Conservation (phyloP, 2,329 filamentous ascomycete genomes). For the Pseudocercospora ulei region DNA sequence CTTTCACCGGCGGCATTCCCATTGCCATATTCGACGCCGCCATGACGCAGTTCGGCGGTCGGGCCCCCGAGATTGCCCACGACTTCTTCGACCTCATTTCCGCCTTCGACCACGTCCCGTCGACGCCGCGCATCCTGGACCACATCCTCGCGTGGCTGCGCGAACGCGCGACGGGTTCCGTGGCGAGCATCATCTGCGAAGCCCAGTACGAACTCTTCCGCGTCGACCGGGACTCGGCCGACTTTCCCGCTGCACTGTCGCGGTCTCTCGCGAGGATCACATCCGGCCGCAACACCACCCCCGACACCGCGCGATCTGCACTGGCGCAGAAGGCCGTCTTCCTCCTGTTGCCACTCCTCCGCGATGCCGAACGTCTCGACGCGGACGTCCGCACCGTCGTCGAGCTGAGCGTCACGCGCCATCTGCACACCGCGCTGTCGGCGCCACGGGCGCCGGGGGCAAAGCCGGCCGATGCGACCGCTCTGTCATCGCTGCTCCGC, state of each 20-base stretch:
- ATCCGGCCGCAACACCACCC: constrained; percentile 38
- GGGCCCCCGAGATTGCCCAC: constrained; percentile 52
- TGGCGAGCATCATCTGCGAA: constrained; percentile 54
- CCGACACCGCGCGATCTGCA: constrained; percentile 29
- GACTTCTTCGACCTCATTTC: constrained; percentile 73
- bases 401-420: constrained; percentile 34
- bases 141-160: constrained; percentile 60
- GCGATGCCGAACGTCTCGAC: constrained; percentile 42
- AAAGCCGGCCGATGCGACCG: constrained; percentile 8
- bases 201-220: constrained; percentile 62
- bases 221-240: constrained; percentile 52
- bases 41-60: constrained; percentile 64
- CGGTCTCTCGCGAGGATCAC: constrained; percentile 56
- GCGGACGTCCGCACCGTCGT: constrained; percentile 47
- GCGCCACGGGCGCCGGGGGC: constrained; percentile 6
- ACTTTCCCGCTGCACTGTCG: constrained; percentile 63
- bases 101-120: constrained; percentile 57
- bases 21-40: constrained; percentile 83
- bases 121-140: constrained; percentile 56
- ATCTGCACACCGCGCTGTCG: constrained; percentile 17
- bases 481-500: no score
- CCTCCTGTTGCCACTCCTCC: constrained; percentile 43
- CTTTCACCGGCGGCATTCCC: constrained; percentile 85
- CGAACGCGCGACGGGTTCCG: constrained; percentile 45
- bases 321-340: constrained; percentile 43